Evolutionary conservation across 2,329 filamentous ascomycete genomes (phyloP), one percentile per base, ranked within the genome.

Genomic region (Fusarium brevicatenulatum): DNA sequence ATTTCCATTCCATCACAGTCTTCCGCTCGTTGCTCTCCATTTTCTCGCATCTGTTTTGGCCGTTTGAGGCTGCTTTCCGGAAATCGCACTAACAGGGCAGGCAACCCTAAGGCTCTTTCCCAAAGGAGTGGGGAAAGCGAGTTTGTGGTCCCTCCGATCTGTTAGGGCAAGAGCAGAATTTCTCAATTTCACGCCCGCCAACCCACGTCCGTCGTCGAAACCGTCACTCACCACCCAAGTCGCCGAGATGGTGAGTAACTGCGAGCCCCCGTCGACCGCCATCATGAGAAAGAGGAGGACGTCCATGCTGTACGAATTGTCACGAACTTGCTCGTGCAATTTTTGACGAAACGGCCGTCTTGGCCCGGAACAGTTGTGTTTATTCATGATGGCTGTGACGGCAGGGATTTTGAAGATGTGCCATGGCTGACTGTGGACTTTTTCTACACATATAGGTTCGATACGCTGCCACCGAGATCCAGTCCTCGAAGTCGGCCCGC

Each of bases 391-490:
- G 34, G 50, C 23, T 54, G 34, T 60, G 71, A 56, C 59, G 59
- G 49, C 44, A 44, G 30, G 39, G 44, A 62, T 53, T 73, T 65
- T 60, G 49, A 46, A 37, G 25, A 66, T 46, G 58, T 73, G 53
- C 25, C 42, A 53, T 58, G 69, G 53, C 75, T 80, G 77, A 81
- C 77, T 70, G 68, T 70, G 63, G 68, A 59, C 56, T 57, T 63
- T 63, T 60, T 63, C 63, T 53, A 43, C 44, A 61, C 32, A 60
- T 46, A 66, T 54, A 97, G 95, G 94, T 97, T 90, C 94, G 95
- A 87, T 98, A 98, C 95, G 94, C 94, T 87, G 93, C 93, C 85
- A 93, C 92, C 83, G 90, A 95, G 85, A 95, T 97, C 85, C 89
- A 92, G 82, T 88, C 91, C 86, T 90, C 92, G 81, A 98, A 97